Evolutionary conservation across 2,329 filamentous ascomycete species (phyloP), one percentile per base, ranked within the genome.

Genomic region (Teratosphaeria epicoccoides): DNA sequence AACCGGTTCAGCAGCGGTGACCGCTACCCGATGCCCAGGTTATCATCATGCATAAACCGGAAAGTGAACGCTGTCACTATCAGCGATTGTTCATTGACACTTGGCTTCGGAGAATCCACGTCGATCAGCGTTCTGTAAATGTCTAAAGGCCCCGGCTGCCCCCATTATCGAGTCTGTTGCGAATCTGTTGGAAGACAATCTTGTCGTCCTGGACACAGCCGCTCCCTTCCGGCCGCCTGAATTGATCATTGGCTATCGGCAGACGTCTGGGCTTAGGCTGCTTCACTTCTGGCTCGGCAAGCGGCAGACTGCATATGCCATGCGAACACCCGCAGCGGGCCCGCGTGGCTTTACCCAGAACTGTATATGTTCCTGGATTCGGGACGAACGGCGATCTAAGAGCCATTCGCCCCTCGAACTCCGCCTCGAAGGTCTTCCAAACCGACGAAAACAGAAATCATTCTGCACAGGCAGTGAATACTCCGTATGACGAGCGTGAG

Each of bases 331-430:
- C 50, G 53, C 43, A 47, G 24, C 33, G 28, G 43, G 47, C 24
- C 49, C 46, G 52, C 52, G 52, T 54, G 52, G 52, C 52, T 50
- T 29, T 50, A 37, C 52, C 48, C 43, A 50, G 51, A 49, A 49
- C 26, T 24, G 50, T 25, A 22, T 12, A 24, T 49, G 47, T 26
- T 40, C 33, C 33, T 40, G 33, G 33, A 22, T 6, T 26, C 17
- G 24, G 47, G 37, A 49, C 22, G 37, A 48, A 45, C 24, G 40
- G 10, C 23, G 49, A 45, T 25, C 49, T 12, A 33, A 26, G 22
- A 37, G 25, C 25, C 7, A 26, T 24, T 17, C 14, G 7, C 33
- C 22, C 24, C 29, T n/a, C 29, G 46, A 47, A 47, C 24, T 11
- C 17, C 33, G 33, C 6, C 33, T 20, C 33, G 14, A 6, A 3